These are phyloP conservation scores for Neohortaea acidophila DNA, from an alignment of 495 filamentous ascomycete species.

Conservation along the genomic window DNA sequence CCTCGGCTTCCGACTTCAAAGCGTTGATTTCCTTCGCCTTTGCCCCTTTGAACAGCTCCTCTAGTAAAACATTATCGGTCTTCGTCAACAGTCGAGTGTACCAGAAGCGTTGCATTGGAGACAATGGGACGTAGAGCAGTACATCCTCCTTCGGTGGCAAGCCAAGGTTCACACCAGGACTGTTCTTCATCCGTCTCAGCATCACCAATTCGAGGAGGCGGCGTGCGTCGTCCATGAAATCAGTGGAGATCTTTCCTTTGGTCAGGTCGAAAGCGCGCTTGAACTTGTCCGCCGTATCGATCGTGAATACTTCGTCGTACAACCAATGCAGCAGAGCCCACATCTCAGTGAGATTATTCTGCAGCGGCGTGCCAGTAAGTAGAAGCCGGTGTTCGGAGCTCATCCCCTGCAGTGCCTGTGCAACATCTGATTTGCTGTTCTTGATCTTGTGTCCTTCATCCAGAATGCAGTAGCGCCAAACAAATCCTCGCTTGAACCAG, in stretches of 20 bases:
- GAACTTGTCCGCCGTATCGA: constrained; percentile 37
- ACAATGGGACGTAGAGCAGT: constrained; percentile 44
- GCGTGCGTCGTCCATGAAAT: constrained; percentile 39
- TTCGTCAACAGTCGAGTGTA: constrained; percentile 46
- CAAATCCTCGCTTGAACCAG: constrained; percentile 45
- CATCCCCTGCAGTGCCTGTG: constrained; percentile 35
- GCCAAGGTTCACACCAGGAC: constrained; percentile 39
- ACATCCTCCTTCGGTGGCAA: constrained; percentile 47
- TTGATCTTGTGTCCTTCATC: constrained; percentile 51
- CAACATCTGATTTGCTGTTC: constrained; percentile 38
- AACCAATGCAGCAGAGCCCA: constrained; percentile 52
- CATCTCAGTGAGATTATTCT: constrained; percentile 48
- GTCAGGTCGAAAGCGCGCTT: constrained; percentile 43
- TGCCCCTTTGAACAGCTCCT: constrained; percentile 37
- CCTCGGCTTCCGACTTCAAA: constrained; percentile 23
- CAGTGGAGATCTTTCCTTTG: constrained; percentile 38
- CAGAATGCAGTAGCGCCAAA: constrained; percentile 43
- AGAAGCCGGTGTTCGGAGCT: constrained; percentile 44
- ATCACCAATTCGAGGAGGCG: constrained; percentile 44
- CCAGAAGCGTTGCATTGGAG: constrained; percentile 47
- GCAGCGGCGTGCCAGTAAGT: constrained; percentile 48
- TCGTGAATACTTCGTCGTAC: constrained; percentile 45
- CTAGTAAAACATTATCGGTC: constrained; percentile 35
- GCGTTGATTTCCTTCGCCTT: constrained; percentile 34
- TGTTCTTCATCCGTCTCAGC: constrained; percentile 49